Percentiles rank a stretch among this genome's conserved stretches.
Evolutionary conservation across 495 filamentous ascomycete genomes (phyloP).

Genomic region (Annulohypoxylon bovei): DNA sequence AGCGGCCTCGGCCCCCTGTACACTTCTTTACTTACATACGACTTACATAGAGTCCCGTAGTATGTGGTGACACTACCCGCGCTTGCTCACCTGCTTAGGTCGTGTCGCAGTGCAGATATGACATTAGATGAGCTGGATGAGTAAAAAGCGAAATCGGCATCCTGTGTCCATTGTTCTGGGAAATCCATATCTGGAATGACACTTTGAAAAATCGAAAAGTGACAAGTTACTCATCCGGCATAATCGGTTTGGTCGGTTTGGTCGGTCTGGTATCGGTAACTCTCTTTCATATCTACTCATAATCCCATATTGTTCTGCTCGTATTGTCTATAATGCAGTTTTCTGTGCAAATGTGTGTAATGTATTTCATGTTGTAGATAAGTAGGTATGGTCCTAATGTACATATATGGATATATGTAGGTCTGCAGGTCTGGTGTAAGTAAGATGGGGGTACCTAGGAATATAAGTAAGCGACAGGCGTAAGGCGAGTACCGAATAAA

Average conservation of each 20-base stretch:
- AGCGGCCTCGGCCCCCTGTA: conserved; percentile 36
- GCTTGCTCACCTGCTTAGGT: neutral
- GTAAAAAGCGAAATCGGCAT: conserved; percentile 37
- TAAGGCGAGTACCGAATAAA: conserved; percentile 9
- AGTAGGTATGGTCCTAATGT: neutral
- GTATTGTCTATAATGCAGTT: neutral
- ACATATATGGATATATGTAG: neutral
- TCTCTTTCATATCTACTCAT: neutral
- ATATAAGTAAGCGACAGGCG: conserved; percentile 4
- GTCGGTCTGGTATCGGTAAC: neutral
- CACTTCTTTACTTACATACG: neutral
- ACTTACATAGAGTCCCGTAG: neutral
- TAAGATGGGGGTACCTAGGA: neutral
- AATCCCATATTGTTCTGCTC: neutral
- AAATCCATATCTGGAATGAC: conserved; percentile 21
- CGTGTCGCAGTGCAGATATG: conserved; percentile 30
- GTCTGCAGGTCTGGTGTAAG: neutral
- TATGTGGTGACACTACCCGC: conserved; percentile 15
- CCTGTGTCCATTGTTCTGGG: conserved; percentile 32
- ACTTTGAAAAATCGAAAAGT: conserved; percentile 26
- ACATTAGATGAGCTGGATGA: conserved; percentile 17
- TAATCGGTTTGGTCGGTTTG: conserved; percentile 1
- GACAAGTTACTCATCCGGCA: conserved; percentile 29
- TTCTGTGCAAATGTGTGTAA: neutral
- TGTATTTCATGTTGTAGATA: neutral